Evolutionary conservation across 1,284 basidiomycete genomes (phyloP).

Genomic region (Moniliella sp.): DNA sequence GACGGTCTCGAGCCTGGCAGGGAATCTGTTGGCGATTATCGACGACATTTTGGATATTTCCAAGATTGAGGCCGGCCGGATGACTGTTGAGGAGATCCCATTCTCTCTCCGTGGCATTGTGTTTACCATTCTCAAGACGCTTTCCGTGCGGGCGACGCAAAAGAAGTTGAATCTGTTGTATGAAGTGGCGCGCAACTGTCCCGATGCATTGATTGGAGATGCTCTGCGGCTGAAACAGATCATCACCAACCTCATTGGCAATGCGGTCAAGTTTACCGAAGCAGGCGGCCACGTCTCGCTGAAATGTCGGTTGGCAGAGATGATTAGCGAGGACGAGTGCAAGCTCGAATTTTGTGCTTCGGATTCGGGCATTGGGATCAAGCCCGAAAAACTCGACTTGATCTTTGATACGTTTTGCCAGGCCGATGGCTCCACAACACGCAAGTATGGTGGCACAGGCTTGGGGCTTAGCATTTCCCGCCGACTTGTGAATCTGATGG

Average conservation of each 20-base stretch:
- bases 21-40: constrained; percentile 82
- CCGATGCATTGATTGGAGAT: constrained; percentile 89
- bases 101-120: constrained; percentile 89
- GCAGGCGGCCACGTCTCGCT: constrained; percentile 71
- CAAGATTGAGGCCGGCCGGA: constrained; percentile 65
- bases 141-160: constrained; percentile 90
- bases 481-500: constrained; percentile 86
- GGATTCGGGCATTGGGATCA: constrained; percentile 95
- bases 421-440: constrained; percentile 51
- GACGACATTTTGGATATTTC: constrained; percentile 33
- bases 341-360: constrained; percentile 90
- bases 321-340: constrained; percentile 49
- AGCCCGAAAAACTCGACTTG: constrained; percentile 88
- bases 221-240: constrained; percentile 48
- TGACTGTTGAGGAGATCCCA: constrained; percentile 97
- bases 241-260: constrained; percentile 28
- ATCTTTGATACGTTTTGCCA: constrained; percentile 99
- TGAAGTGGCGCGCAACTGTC: constrained; percentile 83
- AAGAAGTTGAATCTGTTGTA: constrained; percentile 91
- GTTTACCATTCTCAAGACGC: constrained; percentile 89
- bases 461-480: constrained; percentile 52
- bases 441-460: constrained; percentile 89
- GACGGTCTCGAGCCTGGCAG: constrained; percentile 79
- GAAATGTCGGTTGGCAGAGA: constrained; percentile 51
- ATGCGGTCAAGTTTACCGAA: constrained; percentile 50